Evolutionary conservation across 805 yeast genomes (phyloP), one percentile per base, ranked within the genome.

Genomic region (Pichia pseudocactophila): DNA sequence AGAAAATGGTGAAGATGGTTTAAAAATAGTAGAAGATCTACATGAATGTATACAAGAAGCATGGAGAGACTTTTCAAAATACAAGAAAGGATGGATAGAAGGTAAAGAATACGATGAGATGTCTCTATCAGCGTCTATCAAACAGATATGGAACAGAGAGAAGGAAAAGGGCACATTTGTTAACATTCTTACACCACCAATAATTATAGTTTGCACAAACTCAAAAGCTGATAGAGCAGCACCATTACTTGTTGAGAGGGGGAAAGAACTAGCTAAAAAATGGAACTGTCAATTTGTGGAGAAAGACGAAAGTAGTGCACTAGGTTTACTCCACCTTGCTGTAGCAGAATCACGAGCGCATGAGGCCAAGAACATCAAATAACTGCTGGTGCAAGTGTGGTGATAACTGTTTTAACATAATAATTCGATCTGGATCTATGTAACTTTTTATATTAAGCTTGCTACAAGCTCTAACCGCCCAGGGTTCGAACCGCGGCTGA

Each of bases 341-440:
- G 31, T 28, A 28, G 31, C 31, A 12, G 31, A 28, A 28, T 11
- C 31, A 11, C 15, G 36, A n/a, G 44, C 37, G 11, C 30, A 27
- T 18, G 40, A 42, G n/a, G 34, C 28, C 30, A 37, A 28, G 31
- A 28, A 28, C 12, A 28, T 28, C 31, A 33, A 28, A 33, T 33
- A 19, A 22, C 25, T 6, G 25, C 25, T 19, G 37, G 37, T 7
- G 17, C 26, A 20, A 9, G n/a, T n/a, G n/a, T n/a, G n/a, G n/a
- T n/a, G n/a, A n/a, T n/a, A n/a, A n/a, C n/a, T n/a, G n/a, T n/a
- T n/a, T n/a, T n/a, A n/a, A n/a, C n/a, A n/a, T n/a, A n/a, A n/a
- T n/a, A n/a, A n/a, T n/a, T n/a, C n/a, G n/a, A n/a, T n/a, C n/a
- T n/a, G n/a, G n/a, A n/a, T n/a, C n/a, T n/a, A n/a, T n/a, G n/a